These are phyloP conservation scores for Mycena citricolor DNA, from an alignment of 1,284 basidiomycete species.

Conservation along the genomic window DNA sequence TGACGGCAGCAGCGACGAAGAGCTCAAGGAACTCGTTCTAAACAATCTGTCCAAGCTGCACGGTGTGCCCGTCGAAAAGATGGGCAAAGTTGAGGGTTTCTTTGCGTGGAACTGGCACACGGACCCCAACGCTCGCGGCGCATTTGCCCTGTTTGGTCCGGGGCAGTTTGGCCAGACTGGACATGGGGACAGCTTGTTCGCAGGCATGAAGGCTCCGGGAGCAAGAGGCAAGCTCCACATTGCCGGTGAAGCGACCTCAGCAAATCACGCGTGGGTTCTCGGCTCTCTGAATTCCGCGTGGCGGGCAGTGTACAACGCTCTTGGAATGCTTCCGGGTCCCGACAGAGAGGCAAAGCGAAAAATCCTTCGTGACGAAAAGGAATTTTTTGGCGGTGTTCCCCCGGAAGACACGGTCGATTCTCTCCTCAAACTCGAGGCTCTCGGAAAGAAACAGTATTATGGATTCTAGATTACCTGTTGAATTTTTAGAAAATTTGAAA, in stretches of 20 bases:
- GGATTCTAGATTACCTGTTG: no score
- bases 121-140: constrained; percentile 6
- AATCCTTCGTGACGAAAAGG: no score
- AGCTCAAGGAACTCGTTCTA: constrained; percentile 6
- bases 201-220: not conserved
- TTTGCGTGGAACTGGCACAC: constrained; percentile 10
- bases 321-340: no score
- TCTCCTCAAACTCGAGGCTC: no score
- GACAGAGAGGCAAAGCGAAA: no score
- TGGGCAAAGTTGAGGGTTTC: constrained; percentile 1
- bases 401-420: no score
- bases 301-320: no score
- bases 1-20: constrained; percentile 2
- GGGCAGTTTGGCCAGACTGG: constrained; percentile 11
- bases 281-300: constrained; percentile 12
- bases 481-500: no score
- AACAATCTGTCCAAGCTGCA: constrained; percentile 12
- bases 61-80: constrained; percentile 3
- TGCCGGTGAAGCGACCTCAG: constrained; percentile 13
- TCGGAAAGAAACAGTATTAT: no score
- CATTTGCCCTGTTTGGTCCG: constrained; percentile 14
- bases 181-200: constrained; percentile 1
- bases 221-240: constrained; percentile 11
- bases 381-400: no score
- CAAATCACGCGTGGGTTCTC: constrained; percentile 13